These are phyloP conservation scores for Colletotrichum falcatum DNA, from an alignment of 2,329 filamentous ascomycete genomes.

Conservation along the genomic window DNA sequence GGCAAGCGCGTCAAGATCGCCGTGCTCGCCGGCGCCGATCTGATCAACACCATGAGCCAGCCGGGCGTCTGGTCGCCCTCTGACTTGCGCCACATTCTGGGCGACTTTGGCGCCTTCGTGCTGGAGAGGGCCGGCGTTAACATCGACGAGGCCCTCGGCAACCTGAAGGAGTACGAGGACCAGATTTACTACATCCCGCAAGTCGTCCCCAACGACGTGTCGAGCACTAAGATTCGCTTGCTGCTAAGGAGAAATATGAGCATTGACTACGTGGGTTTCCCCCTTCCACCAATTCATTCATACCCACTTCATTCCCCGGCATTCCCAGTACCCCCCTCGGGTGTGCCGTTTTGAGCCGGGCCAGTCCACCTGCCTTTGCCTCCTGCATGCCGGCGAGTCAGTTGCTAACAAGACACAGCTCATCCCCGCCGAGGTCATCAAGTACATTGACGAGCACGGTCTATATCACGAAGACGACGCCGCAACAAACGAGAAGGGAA, in stretches of 20 bases:
- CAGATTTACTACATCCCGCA: conserved; percentile 91
- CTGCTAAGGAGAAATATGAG: conserved; percentile 42
- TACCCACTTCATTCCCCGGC: background rate
- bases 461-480: conserved; percentile 67
- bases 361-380: background rate
- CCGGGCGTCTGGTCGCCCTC: conserved; percentile 84
- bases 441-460: conserved; percentile 77
- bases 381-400: background rate
- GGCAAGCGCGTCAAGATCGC: conserved; percentile 79
- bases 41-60: conserved; percentile 79
- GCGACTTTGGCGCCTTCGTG: conserved; percentile 85
- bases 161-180: conserved; percentile 82
- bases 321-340: background rate
- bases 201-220: conserved; percentile 85
- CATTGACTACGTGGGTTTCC: conserved; percentile 39
- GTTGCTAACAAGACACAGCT: conserved; percentile 83
- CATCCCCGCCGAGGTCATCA: conserved; percentile 77
- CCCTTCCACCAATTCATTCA: background rate
- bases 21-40: conserved; percentile 82
- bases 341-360: background rate
- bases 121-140: conserved; percentile 91
- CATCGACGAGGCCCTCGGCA: conserved; percentile 87
- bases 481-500: conserved; percentile 35
- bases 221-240: conserved; percentile 45
- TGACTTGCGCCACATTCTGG: conserved; percentile 89